phyloP scores from a whole-genome alignment of 345 rosid genomes.

The Brassica nigra region DNA sequence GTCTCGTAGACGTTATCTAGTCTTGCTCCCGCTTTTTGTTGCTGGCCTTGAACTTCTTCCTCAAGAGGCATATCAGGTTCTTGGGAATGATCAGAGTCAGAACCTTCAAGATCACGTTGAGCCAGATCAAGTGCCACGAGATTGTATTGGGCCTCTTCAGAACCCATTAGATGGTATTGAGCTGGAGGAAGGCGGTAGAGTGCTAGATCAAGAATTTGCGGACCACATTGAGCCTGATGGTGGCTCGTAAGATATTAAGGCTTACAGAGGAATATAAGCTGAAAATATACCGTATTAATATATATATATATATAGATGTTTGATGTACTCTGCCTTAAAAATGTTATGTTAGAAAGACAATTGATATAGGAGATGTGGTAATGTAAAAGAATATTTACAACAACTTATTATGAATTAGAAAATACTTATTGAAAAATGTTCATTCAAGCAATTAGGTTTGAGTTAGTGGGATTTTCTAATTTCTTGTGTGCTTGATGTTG shows the following conservation, averaged over 20 bases:
- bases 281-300: neutral
- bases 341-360: neutral
- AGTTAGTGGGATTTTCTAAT: neutral
- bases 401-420: neutral
- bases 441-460: neutral
- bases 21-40: constrained; percentile 31
- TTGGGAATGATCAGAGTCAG: neutral
- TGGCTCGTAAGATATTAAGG: neutral
- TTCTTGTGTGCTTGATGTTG: neutral
- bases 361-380: neutral
- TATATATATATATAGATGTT: neutral
- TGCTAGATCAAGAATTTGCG: neutral
- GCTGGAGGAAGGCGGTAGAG: neutral
- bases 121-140: neutral
- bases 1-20: constrained; percentile 21
- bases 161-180: neutral
- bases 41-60: constrained; percentile 39
- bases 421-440: neutral
- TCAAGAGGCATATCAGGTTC: constrained; percentile 25
- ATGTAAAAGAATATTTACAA: constrained; percentile 2
- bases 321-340: neutral
- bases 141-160: neutral
- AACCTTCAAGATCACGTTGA: neutral
- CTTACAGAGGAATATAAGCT: neutral
- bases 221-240: neutral